Percentiles rank a stretch among this genome's conserved stretches.
These are phyloP conservation scores for Eucalyptus pauciflora DNA, from an alignment of 345 rosid genomes.

Conservation along the genomic window DNA sequence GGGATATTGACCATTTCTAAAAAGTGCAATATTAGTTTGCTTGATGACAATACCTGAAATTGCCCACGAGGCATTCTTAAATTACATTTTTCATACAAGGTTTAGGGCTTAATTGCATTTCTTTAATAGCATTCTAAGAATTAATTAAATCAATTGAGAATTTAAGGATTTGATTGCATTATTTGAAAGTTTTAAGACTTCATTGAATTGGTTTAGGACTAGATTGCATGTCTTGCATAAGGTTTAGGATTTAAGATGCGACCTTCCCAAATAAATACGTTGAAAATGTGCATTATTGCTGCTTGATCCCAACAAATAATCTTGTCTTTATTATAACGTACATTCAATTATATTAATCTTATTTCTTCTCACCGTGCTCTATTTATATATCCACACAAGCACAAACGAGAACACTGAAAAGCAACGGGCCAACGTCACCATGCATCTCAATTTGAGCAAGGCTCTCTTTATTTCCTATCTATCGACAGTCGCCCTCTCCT, in stretches of 20 bases:
- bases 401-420: neutral
- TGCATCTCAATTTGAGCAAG: neutral
- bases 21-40: no score
- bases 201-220: neutral
- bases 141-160: neutral
- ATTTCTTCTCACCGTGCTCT: neutral
- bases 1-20: rapidly evolving
- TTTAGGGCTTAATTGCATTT: no score
- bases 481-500: neutral
- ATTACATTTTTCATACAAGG: neutral
- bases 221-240: neutral
- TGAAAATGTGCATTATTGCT: neutral
- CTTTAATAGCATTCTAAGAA: rapidly evolving
- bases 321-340: neutral
- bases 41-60: neutral
- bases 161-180: neutral
- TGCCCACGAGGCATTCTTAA: neutral
- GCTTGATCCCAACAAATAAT: neutral
- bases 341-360: neutral
- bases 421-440: neutral
- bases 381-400: neutral
- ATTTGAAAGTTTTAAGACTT: neutral
- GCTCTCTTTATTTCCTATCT: neutral
- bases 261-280: neutral
- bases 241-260: neutral